Percentiles rank a stretch among this genome's conserved stretches.
These are phyloP conservation scores for Crataegus laevigata DNA, from an alignment of 306 rosid genomes.

Conservation along the genomic window DNA sequence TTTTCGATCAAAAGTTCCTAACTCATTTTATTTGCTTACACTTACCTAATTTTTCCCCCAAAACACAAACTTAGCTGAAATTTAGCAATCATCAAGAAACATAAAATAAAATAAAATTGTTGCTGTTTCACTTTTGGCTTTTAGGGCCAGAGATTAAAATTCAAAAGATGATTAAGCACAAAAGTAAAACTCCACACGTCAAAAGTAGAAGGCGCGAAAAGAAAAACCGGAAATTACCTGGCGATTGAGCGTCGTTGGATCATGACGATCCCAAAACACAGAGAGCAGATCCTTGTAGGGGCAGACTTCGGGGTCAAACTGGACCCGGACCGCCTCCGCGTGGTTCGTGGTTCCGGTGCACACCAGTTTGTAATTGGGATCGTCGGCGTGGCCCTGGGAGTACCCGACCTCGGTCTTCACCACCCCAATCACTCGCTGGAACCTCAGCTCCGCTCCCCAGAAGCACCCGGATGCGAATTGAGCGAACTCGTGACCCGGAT, in stretches of 20 bases:
- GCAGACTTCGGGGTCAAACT: slow-evolving; percentile 61
- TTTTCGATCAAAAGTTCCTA: too few species aligned
- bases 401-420: slow-evolving; percentile 83
- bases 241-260: slow-evolving; percentile 66
- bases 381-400: slow-evolving; percentile 57
- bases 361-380: slow-evolving; percentile 52
- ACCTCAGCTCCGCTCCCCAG: slow-evolving; percentile 79
- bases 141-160: neutral
- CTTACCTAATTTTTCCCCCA: neutral
- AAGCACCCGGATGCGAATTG: slow-evolving; percentile 86
- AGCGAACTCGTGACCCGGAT: slow-evolving; percentile 54
- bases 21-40: too few species aligned
- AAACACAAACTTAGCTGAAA: neutral
- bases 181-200: neutral
- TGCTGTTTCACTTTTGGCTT: neutral
- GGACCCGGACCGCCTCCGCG: slow-evolving; percentile 70
- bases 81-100: neutral
- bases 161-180: neutral
- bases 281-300: slow-evolving; percentile 46
- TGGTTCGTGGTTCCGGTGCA: slow-evolving; percentile 71
- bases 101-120: neutral
- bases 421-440: slow-evolving; percentile 65
- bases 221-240: slow-evolving; percentile 34
- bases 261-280: slow-evolving; percentile 67
- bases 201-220: neutral